Conservation (phyloP, 2,329 filamentous ascomycete genomes). For the Xylariaceae sp. region DNA sequence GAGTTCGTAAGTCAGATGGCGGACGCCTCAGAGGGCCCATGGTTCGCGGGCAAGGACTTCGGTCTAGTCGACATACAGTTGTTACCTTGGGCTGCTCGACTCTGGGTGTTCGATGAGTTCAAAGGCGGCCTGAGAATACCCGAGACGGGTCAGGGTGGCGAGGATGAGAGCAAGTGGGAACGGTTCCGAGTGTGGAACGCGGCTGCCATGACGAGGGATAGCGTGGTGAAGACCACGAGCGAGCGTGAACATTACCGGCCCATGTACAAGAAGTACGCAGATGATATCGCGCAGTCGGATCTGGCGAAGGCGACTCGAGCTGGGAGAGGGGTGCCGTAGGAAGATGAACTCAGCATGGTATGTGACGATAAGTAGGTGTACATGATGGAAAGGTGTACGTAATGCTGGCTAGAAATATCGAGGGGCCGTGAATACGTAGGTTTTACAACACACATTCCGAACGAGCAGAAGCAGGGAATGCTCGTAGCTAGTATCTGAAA, state of each 20-base stretch:
- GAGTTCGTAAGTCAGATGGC: conserved; percentile 52
- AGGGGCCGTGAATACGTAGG: no score
- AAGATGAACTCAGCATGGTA: no score
- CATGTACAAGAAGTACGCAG: conserved; percentile 49
- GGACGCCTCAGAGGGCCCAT: conserved; percentile 46
- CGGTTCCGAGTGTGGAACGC: conserved; percentile 52
- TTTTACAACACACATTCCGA: no score
- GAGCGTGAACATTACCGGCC: conserved; percentile 53
- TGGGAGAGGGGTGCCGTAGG: conserved; percentile 49
- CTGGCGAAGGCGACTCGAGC: conserved; percentile 44
- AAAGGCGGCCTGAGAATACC: conserved; percentile 54
- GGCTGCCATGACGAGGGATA: conserved; percentile 47
- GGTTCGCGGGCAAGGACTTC: conserved; percentile 49
- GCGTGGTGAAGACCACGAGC: conserved; percentile 52
- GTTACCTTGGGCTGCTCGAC: conserved; percentile 52
- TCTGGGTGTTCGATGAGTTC: conserved; percentile 60
- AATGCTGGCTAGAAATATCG: no score
- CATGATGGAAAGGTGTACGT: no score
- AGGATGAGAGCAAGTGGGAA: conserved; percentile 49
- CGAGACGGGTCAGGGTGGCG: conserved; percentile 42
- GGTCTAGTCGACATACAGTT: conserved; percentile 53
- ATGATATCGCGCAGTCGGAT: conserved; percentile 43
- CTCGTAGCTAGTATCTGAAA: no score
- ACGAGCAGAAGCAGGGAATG: no score
- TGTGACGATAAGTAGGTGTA: no score